These are phyloP conservation scores for Ceratocystis alfenasii DNA, from an alignment of 2,329 filamentous ascomycete species.

Conservation along the genomic window DNA sequence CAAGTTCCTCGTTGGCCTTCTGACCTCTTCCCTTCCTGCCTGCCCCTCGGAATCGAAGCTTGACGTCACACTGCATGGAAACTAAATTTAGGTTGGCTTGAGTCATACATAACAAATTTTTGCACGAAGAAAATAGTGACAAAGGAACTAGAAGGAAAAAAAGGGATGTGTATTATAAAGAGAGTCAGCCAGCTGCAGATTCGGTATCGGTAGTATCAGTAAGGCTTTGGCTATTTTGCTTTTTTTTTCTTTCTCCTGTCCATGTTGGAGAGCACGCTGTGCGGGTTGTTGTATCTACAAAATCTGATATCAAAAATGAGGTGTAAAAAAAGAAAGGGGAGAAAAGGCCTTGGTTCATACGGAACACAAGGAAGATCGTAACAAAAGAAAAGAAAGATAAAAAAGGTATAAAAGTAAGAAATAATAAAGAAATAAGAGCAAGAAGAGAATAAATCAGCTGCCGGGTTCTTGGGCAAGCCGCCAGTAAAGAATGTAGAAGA, in stretches of 20 bases:
- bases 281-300: no score
- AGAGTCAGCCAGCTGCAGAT: no score
- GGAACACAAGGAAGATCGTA: neutral
- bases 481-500: neutral
- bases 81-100: constrained; percentile 5
- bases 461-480: neutral
- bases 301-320: no score
- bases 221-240: no score
- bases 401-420: constrained; percentile 3
- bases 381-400: neutral
- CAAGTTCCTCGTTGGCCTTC: neutral
- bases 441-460: neutral
- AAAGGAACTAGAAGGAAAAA: neutral
- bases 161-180: neutral
- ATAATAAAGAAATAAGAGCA: constrained; percentile 2
- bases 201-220: no score
- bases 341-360: neutral
- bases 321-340: neutral
- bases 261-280: no score
- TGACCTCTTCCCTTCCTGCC: neutral
- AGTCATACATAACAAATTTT: constrained; percentile 3
- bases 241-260: no score
- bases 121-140: neutral
- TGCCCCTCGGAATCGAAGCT: neutral
- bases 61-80: constrained; percentile 10